A percentile compares a stretch with the other conserved stretches of the same genome.
Conservation (phyloP, 129 eudicot genomes). For the Artemisia annua region DNA sequence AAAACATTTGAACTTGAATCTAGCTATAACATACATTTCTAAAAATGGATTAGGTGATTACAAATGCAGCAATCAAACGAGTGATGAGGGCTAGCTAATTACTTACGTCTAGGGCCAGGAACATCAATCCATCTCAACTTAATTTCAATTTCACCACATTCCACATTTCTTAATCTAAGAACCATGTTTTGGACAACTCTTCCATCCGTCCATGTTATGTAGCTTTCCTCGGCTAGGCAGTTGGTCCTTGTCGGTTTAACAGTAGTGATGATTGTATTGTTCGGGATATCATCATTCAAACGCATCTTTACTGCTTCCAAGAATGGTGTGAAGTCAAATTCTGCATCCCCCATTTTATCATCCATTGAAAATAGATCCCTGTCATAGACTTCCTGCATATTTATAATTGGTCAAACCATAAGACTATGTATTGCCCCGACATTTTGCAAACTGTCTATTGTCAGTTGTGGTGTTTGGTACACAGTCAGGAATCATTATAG, state of each 20-base stretch:
- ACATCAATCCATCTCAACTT: constrained; percentile 57
- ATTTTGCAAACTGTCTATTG: too few species aligned
- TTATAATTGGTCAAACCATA: background rate
- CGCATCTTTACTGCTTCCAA: constrained; percentile 52
- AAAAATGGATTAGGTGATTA: constrained; percentile 7
- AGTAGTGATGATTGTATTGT: constrained; percentile 44
- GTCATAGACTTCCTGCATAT: constrained; percentile 54
- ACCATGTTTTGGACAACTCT: constrained; percentile 52
- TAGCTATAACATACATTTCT: constrained; percentile 14
- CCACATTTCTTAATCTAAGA: constrained; percentile 54
- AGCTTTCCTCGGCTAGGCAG: constrained; percentile 62
- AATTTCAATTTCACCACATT: constrained; percentile 56
- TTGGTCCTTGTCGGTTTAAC: constrained; percentile 55
- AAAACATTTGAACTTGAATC: background rate
- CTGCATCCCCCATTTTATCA: constrained; percentile 78
- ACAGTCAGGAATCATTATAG: too few species aligned
- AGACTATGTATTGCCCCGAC: too few species aligned
- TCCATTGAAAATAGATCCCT: constrained; percentile 48
- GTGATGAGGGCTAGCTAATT: background rate
- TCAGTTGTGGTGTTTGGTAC: too few species aligned
- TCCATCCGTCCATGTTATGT: constrained; percentile 44
- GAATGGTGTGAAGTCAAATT: constrained; percentile 53
- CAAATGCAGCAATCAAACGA: background rate
- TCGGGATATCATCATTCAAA: constrained; percentile 29
- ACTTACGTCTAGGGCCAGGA: constrained; percentile 42